These are phyloP conservation scores for Diplodia scrobiculata DNA, from an alignment of 2,329 filamentous ascomycete species.

Conservation along the genomic window DNA sequence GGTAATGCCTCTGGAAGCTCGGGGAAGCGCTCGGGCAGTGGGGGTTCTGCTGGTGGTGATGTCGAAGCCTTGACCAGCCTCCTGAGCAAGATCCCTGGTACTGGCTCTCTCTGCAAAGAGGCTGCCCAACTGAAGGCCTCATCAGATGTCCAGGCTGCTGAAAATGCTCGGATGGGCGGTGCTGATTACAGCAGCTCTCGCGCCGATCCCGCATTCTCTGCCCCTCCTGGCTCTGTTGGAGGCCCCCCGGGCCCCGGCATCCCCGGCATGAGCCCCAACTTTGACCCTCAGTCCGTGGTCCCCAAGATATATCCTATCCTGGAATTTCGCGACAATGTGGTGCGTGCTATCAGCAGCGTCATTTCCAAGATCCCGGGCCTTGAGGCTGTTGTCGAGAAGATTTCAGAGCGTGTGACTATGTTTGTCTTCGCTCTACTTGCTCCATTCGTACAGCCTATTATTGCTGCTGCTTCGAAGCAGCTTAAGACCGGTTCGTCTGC, in stretches of 20 bases:
- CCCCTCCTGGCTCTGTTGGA: conserved; percentile 49
- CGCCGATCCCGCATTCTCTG: conserved; percentile 44
- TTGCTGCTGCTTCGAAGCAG: conserved; percentile 78
- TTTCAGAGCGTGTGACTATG: conserved; percentile 87
- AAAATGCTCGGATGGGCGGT: conserved; percentile 46
- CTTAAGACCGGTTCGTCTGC: conserved; percentile 83
- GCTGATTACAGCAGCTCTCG: conserved; percentile 43
- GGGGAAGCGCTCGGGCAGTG: conserved; percentile 37
- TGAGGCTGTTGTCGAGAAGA: conserved; percentile 86
- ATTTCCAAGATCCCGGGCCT: conserved; percentile 92
- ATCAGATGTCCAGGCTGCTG: conserved; percentile 52
- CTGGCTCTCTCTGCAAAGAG: conserved; percentile 51
- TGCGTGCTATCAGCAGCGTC: conserved; percentile 78
- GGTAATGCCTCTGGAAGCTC: conserved; percentile 44
- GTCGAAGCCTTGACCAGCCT: conserved; percentile 64
- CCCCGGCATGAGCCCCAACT: conserved; percentile 72
- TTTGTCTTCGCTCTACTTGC: conserved; percentile 90
- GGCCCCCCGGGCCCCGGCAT: conserved; percentile 57
- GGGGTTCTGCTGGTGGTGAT: conserved; percentile 39
- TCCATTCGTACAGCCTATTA: conserved; percentile 89
- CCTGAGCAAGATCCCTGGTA: conserved; percentile 71
- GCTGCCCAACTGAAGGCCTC: conserved; percentile 51
- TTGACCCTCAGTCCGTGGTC: conserved; percentile 61
- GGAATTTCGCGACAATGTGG: conserved; percentile 89
- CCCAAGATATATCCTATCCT: conserved; percentile 89